Conservation (phyloP, 2,329 filamentous ascomycete genomes). For the Paraphoma chrysanthemicola region DNA sequence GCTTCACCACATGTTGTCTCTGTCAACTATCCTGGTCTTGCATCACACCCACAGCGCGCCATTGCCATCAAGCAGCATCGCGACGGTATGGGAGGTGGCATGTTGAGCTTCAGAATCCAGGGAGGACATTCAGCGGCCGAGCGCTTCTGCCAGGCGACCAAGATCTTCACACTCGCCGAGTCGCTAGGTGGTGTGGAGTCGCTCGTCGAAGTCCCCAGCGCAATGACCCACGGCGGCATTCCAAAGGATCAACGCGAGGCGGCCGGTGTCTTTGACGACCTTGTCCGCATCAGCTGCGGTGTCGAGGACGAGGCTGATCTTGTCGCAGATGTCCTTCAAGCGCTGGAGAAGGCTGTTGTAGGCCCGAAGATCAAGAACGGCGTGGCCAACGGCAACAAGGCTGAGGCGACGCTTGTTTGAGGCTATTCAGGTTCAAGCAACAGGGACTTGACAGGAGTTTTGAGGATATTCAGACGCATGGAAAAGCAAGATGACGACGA, state of each 20-base stretch:
- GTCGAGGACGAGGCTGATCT: constrained; percentile 91
- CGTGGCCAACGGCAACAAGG: constrained; percentile 1
- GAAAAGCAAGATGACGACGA: background rate
- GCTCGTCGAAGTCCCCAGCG: constrained; percentile 88
- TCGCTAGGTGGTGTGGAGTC: constrained; percentile 90
- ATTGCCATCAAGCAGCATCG: constrained; percentile 93
- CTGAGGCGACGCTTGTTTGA: background rate
- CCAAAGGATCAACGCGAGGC: constrained; percentile 88
- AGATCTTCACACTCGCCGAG: constrained; percentile 93
- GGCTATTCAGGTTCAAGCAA: background rate
- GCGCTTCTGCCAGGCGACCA: constrained; percentile 87
- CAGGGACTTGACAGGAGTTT: too few relatives aligned
- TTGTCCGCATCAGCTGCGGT: constrained; percentile 91
- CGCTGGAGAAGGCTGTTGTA: constrained; percentile 77
- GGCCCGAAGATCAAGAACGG: constrained; percentile 49
- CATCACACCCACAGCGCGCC: constrained; percentile 83
- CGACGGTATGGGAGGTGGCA: constrained; percentile 91
- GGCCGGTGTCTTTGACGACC: constrained; percentile 92
- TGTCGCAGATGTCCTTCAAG: constrained; percentile 79
- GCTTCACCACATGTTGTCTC: constrained; percentile 80
- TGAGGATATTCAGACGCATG: background rate
- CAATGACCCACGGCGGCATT: constrained; percentile 98
- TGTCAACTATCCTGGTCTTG: constrained; percentile 94
- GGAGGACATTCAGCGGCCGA: constrained; percentile 87
- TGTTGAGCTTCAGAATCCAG: constrained; percentile 94